phyloP scores from a whole-genome alignment of 2,329 filamentous ascomycete species.

The Didymella pomorum region DNA sequence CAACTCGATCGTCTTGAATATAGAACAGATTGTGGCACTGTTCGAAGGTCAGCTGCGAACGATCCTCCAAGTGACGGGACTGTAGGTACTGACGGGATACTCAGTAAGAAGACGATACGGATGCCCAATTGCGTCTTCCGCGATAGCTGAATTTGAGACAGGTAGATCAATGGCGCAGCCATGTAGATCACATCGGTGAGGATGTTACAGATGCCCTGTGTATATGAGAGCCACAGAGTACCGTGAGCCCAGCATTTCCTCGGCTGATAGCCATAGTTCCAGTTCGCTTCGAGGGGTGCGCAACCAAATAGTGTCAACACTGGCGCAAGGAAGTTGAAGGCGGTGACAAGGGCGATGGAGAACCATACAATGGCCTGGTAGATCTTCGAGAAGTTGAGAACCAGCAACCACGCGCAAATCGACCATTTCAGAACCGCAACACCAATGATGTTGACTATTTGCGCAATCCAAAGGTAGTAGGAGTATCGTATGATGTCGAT shows the following conservation, averaged over 20 bases:
- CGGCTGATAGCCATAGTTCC: constrained; percentile 31
- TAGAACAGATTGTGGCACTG: constrained; percentile 39
- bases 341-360: constrained; percentile 37
- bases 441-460: constrained; percentile 40
- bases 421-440: constrained; percentile 43
- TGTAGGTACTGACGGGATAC: constrained; percentile 34
- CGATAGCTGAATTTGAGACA: constrained; percentile 35
- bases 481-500: constrained; percentile 28
- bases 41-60: neutral
- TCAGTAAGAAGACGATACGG: constrained; percentile 39
- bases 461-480: constrained; percentile 36
- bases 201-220: constrained; percentile 39
- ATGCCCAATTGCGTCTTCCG: constrained; percentile 41
- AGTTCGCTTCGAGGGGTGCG: constrained; percentile 38
- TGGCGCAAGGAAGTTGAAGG: constrained; percentile 39
- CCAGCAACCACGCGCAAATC: constrained; percentile 42
- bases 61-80: no score
- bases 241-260: constrained; percentile 36
- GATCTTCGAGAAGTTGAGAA: constrained; percentile 38
- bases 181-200: constrained; percentile 43
- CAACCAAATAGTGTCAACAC: constrained; percentile 39
- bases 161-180: constrained; percentile 40
- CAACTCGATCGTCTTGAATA: constrained; percentile 41
- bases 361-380: constrained; percentile 40
- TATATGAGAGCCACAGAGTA: constrained; percentile 33